These are phyloP conservation scores for Quercus tomentella DNA, from an alignment of 331 rosid genomes.

Conservation along the genomic window DNA sequence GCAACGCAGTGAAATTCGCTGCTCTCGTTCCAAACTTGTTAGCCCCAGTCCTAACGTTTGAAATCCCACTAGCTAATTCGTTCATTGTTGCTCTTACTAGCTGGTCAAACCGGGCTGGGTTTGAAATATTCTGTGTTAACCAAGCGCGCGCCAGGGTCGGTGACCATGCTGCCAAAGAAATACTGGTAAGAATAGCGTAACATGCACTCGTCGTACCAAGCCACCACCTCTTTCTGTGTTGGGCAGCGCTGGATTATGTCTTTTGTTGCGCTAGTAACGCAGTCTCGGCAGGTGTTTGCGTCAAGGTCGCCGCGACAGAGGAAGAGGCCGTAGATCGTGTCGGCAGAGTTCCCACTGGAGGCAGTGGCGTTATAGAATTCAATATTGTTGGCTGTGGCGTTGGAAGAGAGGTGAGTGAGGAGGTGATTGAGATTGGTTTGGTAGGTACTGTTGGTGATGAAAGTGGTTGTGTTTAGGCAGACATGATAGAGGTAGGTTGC, in stretches of 20 bases:
- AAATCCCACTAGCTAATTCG: not conserved
- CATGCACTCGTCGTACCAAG: constrained; percentile 21
- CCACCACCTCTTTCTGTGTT: not conserved
- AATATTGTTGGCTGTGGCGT: constrained; percentile 5
- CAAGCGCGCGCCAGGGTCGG: rapidly evolving
- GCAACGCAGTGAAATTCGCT: not conserved
- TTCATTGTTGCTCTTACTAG: not conserved
- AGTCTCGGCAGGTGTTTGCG: not conserved
- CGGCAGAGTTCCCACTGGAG: not conserved
- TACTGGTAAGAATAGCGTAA: constrained; percentile 20
- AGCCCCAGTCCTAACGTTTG: not conserved
- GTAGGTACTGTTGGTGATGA: constrained; percentile 8
- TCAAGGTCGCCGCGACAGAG: not conserved
- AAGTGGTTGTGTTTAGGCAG: not conserved
- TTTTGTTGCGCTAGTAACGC: constrained; percentile 5
- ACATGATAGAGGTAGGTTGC: constrained; percentile 1
- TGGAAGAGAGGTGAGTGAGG: constrained; percentile 37
- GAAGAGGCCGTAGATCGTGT: not conserved
- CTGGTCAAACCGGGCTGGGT: not conserved
- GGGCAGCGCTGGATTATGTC: not conserved
- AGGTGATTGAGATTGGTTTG: not conserved
- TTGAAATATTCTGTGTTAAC: not conserved
- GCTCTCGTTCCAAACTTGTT: not conserved
- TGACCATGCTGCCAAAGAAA: not conserved
- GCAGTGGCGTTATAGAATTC: constrained; percentile 36